A percentile compares a stretch with the other conserved stretches of the same genome.
These are phyloP conservation scores for Didymella segeticola DNA, from an alignment of 2,329 filamentous ascomycete species.

Conservation along the genomic window DNA sequence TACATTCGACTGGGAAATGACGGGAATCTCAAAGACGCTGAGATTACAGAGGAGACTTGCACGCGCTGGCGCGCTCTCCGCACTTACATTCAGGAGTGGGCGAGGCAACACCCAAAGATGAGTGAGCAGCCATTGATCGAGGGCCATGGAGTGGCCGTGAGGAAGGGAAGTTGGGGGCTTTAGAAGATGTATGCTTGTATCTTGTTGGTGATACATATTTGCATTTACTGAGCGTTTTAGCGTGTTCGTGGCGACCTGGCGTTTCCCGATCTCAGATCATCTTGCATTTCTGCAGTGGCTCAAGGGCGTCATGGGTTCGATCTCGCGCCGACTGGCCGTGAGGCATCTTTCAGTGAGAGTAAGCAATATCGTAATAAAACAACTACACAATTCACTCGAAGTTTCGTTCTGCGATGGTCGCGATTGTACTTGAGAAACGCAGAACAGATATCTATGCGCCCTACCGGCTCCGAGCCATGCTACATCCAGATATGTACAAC, in stretches of 20 bases:
- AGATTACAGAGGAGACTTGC: slow-evolving; percentile 61
- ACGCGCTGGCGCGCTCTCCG: slow-evolving; percentile 84
- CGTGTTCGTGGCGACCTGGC: slow-evolving; percentile 20
- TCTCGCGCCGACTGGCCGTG: background rate
- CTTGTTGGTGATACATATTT: slow-evolving; percentile 11
- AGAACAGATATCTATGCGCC: too few species aligned
- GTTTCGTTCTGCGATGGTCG: background rate
- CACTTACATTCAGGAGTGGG: slow-evolving; percentile 88
- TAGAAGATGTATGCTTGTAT: slow-evolving; percentile 14
- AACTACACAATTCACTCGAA: background rate
- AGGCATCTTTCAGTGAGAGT: background rate
- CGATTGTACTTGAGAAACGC: too few species aligned
- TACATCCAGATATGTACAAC: too few species aligned
- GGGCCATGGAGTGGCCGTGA: slow-evolving; percentile 52
- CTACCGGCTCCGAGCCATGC: too few species aligned
- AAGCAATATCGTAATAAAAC: background rate
- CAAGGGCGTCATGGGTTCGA: background rate
- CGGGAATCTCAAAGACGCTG: slow-evolving; percentile 57
- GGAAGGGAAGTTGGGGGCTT: slow-evolving; percentile 58
- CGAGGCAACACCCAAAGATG: slow-evolving; percentile 80
- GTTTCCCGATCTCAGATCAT: background rate
- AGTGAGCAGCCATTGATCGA: slow-evolving; percentile 38
- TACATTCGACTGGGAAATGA: slow-evolving; percentile 69
- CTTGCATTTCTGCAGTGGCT: background rate
- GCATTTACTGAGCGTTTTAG: slow-evolving; percentile 29